These are phyloP conservation scores for Candida berthetii DNA, from an alignment of 805 yeast species.

Conservation along the genomic window DNA sequence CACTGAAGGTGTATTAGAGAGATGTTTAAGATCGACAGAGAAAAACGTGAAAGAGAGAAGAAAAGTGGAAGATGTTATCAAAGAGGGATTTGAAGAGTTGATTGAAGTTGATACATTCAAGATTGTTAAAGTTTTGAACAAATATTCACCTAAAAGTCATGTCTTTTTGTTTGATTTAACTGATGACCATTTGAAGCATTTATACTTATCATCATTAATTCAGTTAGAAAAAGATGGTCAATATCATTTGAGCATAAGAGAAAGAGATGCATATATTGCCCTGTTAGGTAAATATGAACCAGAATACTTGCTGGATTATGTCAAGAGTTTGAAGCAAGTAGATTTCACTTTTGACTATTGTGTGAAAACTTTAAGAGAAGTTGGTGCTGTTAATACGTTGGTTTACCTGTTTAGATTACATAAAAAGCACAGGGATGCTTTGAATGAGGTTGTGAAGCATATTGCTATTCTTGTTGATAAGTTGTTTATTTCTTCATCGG, in stretches of 20 bases:
- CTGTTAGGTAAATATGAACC: constrained; percentile 10
- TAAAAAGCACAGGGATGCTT: constrained; percentile 12
- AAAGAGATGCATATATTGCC: constrained; percentile 16
- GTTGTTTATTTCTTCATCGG: constrained; percentile 6
- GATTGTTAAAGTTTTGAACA: constrained; percentile 21
- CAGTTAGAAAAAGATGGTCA: constrained; percentile 15
- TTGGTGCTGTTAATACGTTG: constrained; percentile 18
- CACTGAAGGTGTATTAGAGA: constrained; percentile 19
- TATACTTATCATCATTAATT: constrained; percentile 16
- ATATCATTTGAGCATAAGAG: constrained; percentile 7
- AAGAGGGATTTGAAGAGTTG: constrained; percentile 11
- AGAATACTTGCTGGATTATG: constrained; percentile 9
- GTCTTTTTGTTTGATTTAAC: constrained; percentile 6
- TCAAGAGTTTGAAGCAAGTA: constrained; percentile 15
- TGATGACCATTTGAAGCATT: constrained; percentile 16
- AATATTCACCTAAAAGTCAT: constrained; percentile 13
- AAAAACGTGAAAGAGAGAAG: constrained; percentile 13
- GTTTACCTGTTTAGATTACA: constrained; percentile 11
- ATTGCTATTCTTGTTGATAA: constrained; percentile 8
- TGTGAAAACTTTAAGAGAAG: constrained; percentile 15
- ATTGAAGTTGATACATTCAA: constrained; percentile 22
- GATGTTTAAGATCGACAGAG: constrained; percentile 17
- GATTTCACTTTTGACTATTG: constrained; percentile 17
- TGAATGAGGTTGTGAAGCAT: constrained; percentile 16
- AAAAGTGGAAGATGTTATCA: constrained; percentile 11